Evolutionary conservation across 306 rosid genomes (phyloP), one percentile per base, ranked within the genome.

Genomic region (Dryas drummondii): DNA sequence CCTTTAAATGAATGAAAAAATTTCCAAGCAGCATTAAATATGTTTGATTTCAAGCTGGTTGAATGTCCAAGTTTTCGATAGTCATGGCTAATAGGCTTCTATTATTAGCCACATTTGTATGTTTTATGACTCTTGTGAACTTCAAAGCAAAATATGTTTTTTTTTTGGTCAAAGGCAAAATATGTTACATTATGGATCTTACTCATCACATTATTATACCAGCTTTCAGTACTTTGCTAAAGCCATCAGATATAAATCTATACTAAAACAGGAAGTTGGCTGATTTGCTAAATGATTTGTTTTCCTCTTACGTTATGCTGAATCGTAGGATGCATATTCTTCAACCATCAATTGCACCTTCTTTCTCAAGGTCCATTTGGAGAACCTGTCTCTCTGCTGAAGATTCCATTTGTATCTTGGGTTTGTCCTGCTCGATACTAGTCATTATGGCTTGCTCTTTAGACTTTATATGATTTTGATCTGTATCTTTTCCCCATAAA

Each of bases 401-500:
- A 60, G 70, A 15, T 75, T 32, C 53, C 37, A 16, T 70, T 48
- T 68, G 76, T 26, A 66, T 74, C 73, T 10, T 54, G 58, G 60
- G 57, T 73, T 81, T 81, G 40, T 50, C 60, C 67, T 42, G 75
- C 68, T 41, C 50, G 14, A 5, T 37, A 37, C 66, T 32, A 13
- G 66, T 27, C 17, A 32, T 27, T 60, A 60, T 32, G 13, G 10
- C 53, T 66, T 50, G 46, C 60, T 68, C 71, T 37, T 73, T 76
- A 65, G 78, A 44, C 61, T 75, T 71, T 6, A 62, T 7, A 66
- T 27, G 66, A 75, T 68, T 73, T 72, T 44, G 60, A 61, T 87
- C 82, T 47, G 42, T 49, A 70, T 76, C 85, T 73, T 85, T 82
- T 42, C 87, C 87, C 91, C 88, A 80, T 52, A 81, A 51, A 11